These are phyloP conservation scores for thale cress (Arabidopsis thaliana) DNA, from an alignment of 345 rosid genomes.

Conservation along the genomic window TAIR10.1 NC_003074.8:19551501-19552000, in stretches of 20 bases:
- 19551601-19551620: neutral
- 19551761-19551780: too few species aligned
- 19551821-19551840: constrained; percentile 91
- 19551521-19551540: neutral
- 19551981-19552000: constrained; percentile 93
- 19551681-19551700: neutral
- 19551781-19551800: neutral
- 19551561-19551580: neutral
- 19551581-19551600: neutral
- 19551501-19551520: neutral
- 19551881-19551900: constrained; percentile 91
- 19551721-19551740: neutral
- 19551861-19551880: constrained; percentile 92
- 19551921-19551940: constrained; percentile 91
- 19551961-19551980: constrained; percentile 85
- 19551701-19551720: neutral
- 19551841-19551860: constrained; percentile 79
- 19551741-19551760: neutral
- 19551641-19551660: neutral
- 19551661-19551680: neutral
- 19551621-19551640: neutral
- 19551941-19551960: constrained; percentile 75
- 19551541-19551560: neutral
- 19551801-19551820: constrained; percentile 69
- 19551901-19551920: constrained; percentile 96